Conservation (phyloP, 139 green algal genomes). For the Choricystis sp. region DNA sequence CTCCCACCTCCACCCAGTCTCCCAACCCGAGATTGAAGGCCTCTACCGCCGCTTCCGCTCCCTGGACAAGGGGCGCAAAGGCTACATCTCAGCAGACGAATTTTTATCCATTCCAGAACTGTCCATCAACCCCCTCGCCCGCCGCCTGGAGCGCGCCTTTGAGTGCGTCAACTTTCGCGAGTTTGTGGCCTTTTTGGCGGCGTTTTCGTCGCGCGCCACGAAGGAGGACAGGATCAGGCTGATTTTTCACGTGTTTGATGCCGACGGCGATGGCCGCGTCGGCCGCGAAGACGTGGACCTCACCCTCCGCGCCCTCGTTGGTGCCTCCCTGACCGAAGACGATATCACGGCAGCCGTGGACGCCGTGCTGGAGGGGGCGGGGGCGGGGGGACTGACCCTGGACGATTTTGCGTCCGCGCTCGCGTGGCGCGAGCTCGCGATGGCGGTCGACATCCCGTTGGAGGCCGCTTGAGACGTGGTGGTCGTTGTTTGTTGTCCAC, state of each 20-base stretch:
- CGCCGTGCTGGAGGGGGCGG: not conserved
- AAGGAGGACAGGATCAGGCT: conserved; percentile 54
- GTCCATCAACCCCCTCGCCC: conserved; percentile 81
- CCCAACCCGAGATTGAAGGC: conserved; percentile 66
- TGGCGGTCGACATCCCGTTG: too few species aligned
- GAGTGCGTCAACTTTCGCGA: conserved; percentile 85
- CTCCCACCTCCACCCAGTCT: conserved; percentile 23
- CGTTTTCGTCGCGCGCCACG: conserved; percentile 46
- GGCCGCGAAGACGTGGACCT: not conserved
- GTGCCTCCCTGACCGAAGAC: not conserved
- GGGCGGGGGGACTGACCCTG: not conserved
- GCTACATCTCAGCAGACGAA: conserved; percentile 78
- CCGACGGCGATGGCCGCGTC: conserved; percentile 29
- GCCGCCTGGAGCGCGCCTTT: conserved; percentile 56
- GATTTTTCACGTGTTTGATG: conserved; percentile 66
- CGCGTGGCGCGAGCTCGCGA: not conserved
- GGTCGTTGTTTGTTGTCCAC: too few species aligned
- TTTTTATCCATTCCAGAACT: conserved; percentile 86
- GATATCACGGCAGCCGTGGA: not conserved
- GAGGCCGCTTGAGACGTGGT: too few species aligned
- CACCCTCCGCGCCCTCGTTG: not conserved
- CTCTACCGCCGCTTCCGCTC: conserved; percentile 80
- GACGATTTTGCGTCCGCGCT: not conserved
- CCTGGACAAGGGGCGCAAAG: conserved; percentile 74
- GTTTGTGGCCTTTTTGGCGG: conserved; percentile 63